These are phyloP conservation scores for Pestalotiopsis fici DNA, from an alignment of 2,329 filamentous ascomycete species.

Conservation along the genomic window DNA sequence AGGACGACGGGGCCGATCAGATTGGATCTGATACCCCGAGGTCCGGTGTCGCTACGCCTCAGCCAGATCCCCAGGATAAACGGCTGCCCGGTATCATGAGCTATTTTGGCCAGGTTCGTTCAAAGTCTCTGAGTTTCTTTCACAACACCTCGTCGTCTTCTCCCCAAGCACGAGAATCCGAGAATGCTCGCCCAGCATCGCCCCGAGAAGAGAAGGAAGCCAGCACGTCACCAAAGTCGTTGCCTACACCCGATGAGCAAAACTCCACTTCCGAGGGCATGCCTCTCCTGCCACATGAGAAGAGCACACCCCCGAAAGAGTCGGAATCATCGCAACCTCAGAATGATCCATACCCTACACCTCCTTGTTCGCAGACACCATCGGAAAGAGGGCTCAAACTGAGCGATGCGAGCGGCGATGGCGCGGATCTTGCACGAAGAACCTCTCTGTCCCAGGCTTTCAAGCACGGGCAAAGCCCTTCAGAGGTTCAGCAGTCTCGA, in stretches of 20 bases:
- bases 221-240: conserved; percentile 20
- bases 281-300: conserved; percentile 41
- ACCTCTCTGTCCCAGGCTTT: conserved; percentile 19
- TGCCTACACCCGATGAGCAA: conserved; percentile 22
- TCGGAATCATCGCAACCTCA: conserved; percentile 29
- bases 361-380: conserved; percentile 52
- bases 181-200: conserved; percentile 32
- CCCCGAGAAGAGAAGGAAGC: conserved; percentile 32
- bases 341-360: conserved; percentile 55
- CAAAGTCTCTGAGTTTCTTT: conserved; percentile 65
- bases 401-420: conserved; percentile 41
- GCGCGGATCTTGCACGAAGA: conserved; percentile 26
- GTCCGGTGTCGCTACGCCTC: conserved; percentile 88
- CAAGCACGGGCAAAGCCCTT: conserved; percentile 43
- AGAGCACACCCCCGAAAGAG: conserved; percentile 31
- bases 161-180: conserved; percentile 39
- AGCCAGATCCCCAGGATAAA: conserved; percentile 92
- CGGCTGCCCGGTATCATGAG: conserved; percentile 93
- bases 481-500: conserved; percentile 43
- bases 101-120: conserved; percentile 99
- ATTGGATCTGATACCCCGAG: conserved; percentile 85
- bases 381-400: conserved; percentile 44
- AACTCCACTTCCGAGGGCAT: conserved; percentile 25
- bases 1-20: conserved; percentile 74
- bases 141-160: conserved; percentile 36